Conservation (phyloP, 2,329 filamentous ascomycete genomes). For the Nigrospora osmanthi region DNA sequence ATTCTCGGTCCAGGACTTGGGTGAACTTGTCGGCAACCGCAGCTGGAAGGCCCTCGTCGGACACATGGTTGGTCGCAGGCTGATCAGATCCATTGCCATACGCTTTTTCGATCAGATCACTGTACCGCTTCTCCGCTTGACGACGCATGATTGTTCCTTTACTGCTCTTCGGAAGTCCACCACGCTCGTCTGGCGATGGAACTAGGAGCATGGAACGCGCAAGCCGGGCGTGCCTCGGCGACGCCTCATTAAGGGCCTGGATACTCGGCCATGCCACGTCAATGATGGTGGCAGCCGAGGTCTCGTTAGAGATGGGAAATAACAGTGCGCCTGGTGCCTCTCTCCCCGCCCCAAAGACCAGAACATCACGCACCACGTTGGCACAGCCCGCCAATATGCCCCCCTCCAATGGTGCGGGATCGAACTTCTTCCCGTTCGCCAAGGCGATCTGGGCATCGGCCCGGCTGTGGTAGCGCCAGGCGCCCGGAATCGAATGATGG, state of each 20-base stretch:
- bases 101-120: conserved; percentile 32
- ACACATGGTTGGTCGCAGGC: no score
- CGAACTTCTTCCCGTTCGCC: conserved; percentile 62
- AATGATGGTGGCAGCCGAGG: conserved; percentile 28
- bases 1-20: no score
- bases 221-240: conserved; percentile 43
- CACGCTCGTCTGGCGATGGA: conserved; percentile 12
- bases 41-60: conserved; percentile 24
- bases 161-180: conserved; percentile 48
- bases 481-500: conserved; percentile 40
- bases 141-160: conserved; percentile 52
- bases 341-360: conserved; percentile 53
- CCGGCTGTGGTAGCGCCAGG: conserved; percentile 56
- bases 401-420: conserved; percentile 53
- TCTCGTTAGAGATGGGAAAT: conserved; percentile 28
- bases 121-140: conserved; percentile 41
- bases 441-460: conserved; percentile 55
- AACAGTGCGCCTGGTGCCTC: conserved; percentile 50
- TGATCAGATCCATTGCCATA: conserved; percentile 25
- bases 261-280: conserved; percentile 32
- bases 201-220: conserved; percentile 37
- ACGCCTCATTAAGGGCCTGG: conserved; percentile 36
- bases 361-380: conserved; percentile 36
- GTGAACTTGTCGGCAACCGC: conserved; percentile 24
- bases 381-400: conserved; percentile 34